Evolutionary conservation across 192 early-diverging fungal species (phyloP).

Genomic region (Pilaira anomala): DNA sequence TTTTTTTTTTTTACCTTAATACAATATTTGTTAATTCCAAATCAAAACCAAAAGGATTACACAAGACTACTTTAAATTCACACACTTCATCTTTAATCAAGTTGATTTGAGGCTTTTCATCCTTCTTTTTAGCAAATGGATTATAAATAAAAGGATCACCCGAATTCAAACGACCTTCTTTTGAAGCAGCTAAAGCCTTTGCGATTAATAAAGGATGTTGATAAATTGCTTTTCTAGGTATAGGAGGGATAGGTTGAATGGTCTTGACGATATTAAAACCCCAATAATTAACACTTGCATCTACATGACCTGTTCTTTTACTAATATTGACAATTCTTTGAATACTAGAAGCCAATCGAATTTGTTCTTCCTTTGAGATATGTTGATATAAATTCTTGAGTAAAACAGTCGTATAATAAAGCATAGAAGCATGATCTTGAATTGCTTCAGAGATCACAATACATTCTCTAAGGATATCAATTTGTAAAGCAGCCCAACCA

Average conservation of each 20-base stretch:
- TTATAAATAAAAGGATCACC: constrained; percentile 78
- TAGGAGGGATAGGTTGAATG: constrained; percentile 51
- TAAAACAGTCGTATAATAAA: constrained; percentile 63
- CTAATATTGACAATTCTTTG: constrained; percentile 52
- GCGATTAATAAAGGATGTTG: constrained; percentile 46
- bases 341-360: constrained; percentile 51
- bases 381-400: constrained; percentile 61
- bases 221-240: constrained; percentile 53
- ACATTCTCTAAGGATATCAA: constrained; percentile 72
- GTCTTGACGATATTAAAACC: constrained; percentile 51
- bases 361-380: constrained; percentile 64
- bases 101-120: constrained; percentile 33
- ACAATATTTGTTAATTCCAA: constrained; percentile 67
- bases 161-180: neutral
- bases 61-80: constrained; percentile 66
- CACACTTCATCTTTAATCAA: constrained; percentile 66
- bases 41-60: constrained; percentile 81
- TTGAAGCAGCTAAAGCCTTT: constrained; percentile 28
- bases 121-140: constrained; percentile 64
- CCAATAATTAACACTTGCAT: constrained; percentile 52
- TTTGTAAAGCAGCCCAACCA: constrained; percentile 80
- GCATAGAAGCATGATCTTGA: constrained; percentile 59
- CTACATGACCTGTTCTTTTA: constrained; percentile 47
- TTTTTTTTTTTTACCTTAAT: constrained; percentile 43
- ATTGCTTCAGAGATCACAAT: constrained; percentile 65